Evolutionary conservation across 2,329 filamentous ascomycete species (phyloP).

Genomic region (Microcyclospora tardicrescens): DNA sequence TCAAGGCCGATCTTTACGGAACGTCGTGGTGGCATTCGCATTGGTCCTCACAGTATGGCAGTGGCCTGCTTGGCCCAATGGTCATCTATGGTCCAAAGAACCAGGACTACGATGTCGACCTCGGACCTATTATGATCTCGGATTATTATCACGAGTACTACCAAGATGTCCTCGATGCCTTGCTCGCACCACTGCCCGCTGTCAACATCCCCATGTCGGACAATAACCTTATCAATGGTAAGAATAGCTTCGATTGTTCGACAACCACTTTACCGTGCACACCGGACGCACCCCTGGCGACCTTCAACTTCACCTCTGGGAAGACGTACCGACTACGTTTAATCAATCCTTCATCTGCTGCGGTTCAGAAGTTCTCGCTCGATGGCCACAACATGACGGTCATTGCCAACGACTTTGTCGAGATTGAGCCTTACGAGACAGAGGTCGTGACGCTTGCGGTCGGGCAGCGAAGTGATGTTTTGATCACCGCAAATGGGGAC

Average conservation of each 20-base stretch:
- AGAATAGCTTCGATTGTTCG: conserved; percentile 18
- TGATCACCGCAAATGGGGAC: conserved; percentile 24
- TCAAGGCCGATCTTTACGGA: conserved; percentile 23
- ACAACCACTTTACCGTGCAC: conserved; percentile 12
- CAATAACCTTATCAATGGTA: conserved; percentile 22
- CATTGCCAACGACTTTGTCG: conserved; percentile 30
- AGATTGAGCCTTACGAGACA: conserved; percentile 27
- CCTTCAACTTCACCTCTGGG: conserved; percentile 28
- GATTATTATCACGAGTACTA: conserved; percentile 25
- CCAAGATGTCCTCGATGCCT: conserved; percentile 11
- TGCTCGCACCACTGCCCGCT: conserved; percentile 12
- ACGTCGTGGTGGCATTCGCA: conserved; percentile 27
- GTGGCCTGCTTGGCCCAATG: conserved; percentile 19
- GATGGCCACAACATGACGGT: conserved; percentile 32
- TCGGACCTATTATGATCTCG: conserved; percentile 19
- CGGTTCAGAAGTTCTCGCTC: conserved; percentile 30
- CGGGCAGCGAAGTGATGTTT: conserved; percentile 29
- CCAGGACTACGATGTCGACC: conserved; percentile 17
- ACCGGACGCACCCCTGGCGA: conserved; percentile 16
- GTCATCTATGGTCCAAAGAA: conserved; percentile 19
- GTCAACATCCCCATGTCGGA: conserved; percentile 15
- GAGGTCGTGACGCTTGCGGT: conserved; percentile 27
- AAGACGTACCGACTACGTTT: conserved; percentile 29
- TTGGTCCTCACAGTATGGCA: conserved; percentile 18
- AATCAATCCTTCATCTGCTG: conserved; percentile 29